These are phyloP conservation scores for Leptographium wingfieldii DNA, from an alignment of 2,329 filamentous ascomycete genomes.

Conservation along the genomic window DNA sequence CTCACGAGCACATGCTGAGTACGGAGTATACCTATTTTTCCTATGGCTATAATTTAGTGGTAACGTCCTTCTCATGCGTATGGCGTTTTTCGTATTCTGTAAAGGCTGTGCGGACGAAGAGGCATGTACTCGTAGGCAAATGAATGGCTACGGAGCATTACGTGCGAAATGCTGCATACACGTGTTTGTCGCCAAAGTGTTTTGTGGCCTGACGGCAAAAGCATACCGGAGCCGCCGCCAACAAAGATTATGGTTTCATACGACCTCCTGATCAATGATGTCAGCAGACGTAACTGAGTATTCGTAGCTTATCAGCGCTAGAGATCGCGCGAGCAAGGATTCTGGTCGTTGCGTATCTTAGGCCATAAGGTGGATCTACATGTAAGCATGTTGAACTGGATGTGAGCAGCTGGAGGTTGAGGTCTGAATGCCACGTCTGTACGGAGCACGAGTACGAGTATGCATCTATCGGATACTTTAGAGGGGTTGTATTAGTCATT, in stretches of 20 bases:
- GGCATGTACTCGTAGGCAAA: too few relatives aligned
- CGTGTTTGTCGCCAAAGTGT: background rate
- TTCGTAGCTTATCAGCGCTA: background rate
- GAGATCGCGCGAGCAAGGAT: background rate
- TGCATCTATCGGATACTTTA: background rate
- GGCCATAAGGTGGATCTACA: constrained; percentile 1
- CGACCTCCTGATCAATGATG: background rate
- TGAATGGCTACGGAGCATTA: too few relatives aligned
- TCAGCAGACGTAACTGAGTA: background rate
- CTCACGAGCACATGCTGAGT: background rate
- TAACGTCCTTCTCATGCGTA: background rate
- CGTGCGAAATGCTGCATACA: background rate
- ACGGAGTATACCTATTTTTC: background rate
- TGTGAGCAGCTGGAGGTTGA: background rate
- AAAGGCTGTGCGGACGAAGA: background rate
- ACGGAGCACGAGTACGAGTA: background rate
- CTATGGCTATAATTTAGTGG: background rate
- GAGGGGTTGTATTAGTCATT: background rate
- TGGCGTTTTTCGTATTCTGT: background rate
- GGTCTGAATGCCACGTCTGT: background rate
- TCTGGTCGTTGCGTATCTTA: background rate
- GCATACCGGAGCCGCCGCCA: background rate
- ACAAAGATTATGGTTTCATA: background rate
- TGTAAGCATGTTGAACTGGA: too few relatives aligned
- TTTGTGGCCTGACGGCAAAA: background rate